A percentile compares a stretch with the other conserved stretches of the same genome.
phyloP scores from a whole-genome alignment of 2,329 filamentous ascomycete species.

The Aspergillus caelatus region DNA sequence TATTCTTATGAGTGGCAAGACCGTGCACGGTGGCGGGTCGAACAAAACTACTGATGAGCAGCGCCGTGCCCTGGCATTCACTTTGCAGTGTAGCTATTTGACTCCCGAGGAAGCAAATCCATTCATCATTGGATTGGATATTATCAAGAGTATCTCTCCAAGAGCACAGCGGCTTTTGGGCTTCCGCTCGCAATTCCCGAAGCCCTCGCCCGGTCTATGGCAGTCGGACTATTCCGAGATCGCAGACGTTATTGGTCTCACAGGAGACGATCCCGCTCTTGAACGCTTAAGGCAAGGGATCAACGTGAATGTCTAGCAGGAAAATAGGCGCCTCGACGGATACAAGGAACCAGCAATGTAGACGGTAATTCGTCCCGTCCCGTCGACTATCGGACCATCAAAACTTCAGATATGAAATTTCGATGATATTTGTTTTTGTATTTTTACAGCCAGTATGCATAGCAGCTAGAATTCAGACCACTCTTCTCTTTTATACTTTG shows the following conservation, averaged over 20 bases:
- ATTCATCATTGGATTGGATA: not conserved
- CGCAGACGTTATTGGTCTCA: not conserved
- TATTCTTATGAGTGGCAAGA: conserved; percentile 18
- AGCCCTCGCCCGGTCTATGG: not conserved
- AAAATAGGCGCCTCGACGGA: too few species aligned
- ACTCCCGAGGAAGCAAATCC: not conserved
- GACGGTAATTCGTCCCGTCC: too few species aligned
- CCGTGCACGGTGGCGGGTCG: conserved; percentile 22
- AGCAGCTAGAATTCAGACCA: too few species aligned
- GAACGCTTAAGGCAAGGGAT: not conserved
- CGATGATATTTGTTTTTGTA: too few species aligned
- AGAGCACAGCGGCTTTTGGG: not conserved
- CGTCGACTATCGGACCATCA: too few species aligned
- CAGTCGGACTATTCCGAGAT: not conserved
- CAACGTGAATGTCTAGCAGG: not conserved
- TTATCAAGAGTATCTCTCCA: not conserved
- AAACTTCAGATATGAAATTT: too few species aligned
- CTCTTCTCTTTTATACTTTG: too few species aligned
- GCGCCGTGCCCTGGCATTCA: not conserved
- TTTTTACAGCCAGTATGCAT: too few species aligned
- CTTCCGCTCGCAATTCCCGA: not conserved
- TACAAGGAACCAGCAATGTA: too few species aligned
- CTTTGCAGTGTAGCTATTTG: not conserved
- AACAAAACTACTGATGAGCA: conserved; percentile 5
- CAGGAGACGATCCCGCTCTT: not conserved